Conservation (phyloP, 805 yeast genomes). For the Barnettozyma pratensis region DNA sequence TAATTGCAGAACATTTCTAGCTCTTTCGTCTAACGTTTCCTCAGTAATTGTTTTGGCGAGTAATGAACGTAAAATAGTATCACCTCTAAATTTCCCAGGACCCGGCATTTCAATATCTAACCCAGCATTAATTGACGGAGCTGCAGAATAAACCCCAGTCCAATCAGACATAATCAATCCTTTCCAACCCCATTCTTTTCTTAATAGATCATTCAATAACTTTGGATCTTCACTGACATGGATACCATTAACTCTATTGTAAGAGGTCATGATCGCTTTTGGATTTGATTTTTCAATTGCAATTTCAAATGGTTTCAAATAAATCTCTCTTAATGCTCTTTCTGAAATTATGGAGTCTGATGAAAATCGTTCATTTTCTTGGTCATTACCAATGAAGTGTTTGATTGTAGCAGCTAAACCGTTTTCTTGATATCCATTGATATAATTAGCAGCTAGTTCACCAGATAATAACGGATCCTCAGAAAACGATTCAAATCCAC, state of each 20-base stretch:
- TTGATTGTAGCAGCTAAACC: slow-evolving; percentile 37
- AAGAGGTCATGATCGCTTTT: slow-evolving; percentile 50
- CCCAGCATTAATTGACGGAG: slow-evolving; percentile 45
- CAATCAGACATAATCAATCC: slow-evolving; percentile 59
- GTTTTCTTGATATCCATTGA: slow-evolving; percentile 47
- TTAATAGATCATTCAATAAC: slow-evolving; percentile 39
- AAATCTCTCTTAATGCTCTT: slow-evolving; percentile 58
- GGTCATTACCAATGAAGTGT: slow-evolving; percentile 45
- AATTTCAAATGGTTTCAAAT: slow-evolving; percentile 54
- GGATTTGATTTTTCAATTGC: slow-evolving; percentile 51
- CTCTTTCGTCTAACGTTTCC: slow-evolving; percentile 43
- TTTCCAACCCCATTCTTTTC: slow-evolving; percentile 51
- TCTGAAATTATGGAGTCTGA: slow-evolving; percentile 45
- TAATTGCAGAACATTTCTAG: slow-evolving; percentile 40
- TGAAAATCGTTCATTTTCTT: slow-evolving; percentile 46
- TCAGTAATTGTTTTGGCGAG: slow-evolving; percentile 32
- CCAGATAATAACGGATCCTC: slow-evolving; percentile 54
- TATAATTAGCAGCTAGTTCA: slow-evolving; percentile 36
- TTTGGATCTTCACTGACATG: slow-evolving; percentile 43
- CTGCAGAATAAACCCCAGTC: slow-evolving; percentile 50
- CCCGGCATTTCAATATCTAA: slow-evolving; percentile 66
- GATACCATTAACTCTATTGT: slow-evolving; percentile 55
- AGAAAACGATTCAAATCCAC: slow-evolving; percentile 54
- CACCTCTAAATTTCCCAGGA: slow-evolving; percentile 40
- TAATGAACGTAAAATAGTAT: slow-evolving; percentile 34